Percentiles rank a stretch among this genome's conserved stretches.
phyloP scores from a whole-genome alignment of 169 alveolate species.

The Plasmodium ovale region DNA sequence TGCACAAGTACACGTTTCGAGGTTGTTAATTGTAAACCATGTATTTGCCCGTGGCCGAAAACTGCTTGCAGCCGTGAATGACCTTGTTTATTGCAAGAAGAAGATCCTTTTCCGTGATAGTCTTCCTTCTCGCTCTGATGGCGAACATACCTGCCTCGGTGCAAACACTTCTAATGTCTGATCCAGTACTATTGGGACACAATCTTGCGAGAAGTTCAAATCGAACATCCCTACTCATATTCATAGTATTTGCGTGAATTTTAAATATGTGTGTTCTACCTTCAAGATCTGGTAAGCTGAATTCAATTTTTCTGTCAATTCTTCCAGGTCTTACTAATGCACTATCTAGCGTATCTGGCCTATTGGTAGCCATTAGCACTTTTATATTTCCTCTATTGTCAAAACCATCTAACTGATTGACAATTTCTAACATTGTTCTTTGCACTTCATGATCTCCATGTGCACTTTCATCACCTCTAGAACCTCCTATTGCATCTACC shows the following conservation, averaged over 20 bases:
- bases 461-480: slow-evolving; percentile 91
- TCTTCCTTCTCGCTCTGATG: slow-evolving; percentile 98
- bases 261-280: slow-evolving; percentile 97
- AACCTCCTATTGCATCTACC: slow-evolving; percentile 97
- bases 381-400: slow-evolving; percentile 98
- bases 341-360: slow-evolving; percentile 99
- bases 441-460: slow-evolving; percentile 99
- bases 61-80: slow-evolving; percentile 97
- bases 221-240: slow-evolving; percentile 95
- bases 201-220: slow-evolving; percentile 97
- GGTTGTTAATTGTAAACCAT: slow-evolving; percentile 95
- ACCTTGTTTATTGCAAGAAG: slow-evolving; percentile 98
- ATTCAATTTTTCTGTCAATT: slow-evolving; percentile 98
- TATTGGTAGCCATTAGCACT: slow-evolving; percentile 98
- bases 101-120: slow-evolving; percentile 96
- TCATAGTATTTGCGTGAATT: slow-evolving; percentile 98
- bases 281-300: slow-evolving; percentile 98
- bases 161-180: slow-evolving; percentile 98
- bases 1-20: neutral
- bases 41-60: slow-evolving; percentile 98
- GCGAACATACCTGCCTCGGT: slow-evolving; percentile 99
- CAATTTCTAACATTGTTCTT: slow-evolving; percentile 99
- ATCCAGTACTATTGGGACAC: slow-evolving; percentile 99
- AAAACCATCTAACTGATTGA: slow-evolving; percentile 99
- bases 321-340: slow-evolving; percentile 99